Evolutionary conservation across 2,329 filamentous ascomycete genomes (phyloP), one percentile per base, ranked within the genome.

Genomic region (Thelonectria blattea): DNA sequence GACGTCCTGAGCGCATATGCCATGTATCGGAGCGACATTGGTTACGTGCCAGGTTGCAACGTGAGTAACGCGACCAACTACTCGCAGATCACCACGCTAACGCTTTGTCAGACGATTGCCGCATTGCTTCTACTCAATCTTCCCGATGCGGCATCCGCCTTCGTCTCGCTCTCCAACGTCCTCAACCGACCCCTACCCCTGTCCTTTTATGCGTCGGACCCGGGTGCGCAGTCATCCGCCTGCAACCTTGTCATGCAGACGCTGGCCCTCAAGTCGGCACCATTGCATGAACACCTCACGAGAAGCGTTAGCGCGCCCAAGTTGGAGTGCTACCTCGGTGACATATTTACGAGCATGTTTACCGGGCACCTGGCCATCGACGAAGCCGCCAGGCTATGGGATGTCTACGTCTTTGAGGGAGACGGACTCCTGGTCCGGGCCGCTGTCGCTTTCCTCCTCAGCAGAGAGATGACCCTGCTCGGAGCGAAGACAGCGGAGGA

Each of bases 391-490:
- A 80, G 92, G 2, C 76, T 95, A 12, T 94, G 91, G 90, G 92
- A 96, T 65, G 86, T 94, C 0, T 92, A 91, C 66, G 87, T 91
- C 3, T 92, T 96, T 65, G 92, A 96, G 71, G 91, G 91, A 24
- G 92, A 96, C 65, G 81, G 85, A 1, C 80, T 91, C 1, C 78
- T 93, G 0, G 84, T 94, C 7, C 80, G 91, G 0, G 90, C 90
- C 1, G 89, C 86, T 0, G 88, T 93, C 0, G 91, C 89, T 0
- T 79, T 91, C 17, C 74, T 95, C 18, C 67, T 85, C 5, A 77
- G 79, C 30, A 78, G 78, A 17, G 84, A 87, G 68, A 83, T 83
- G 75, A 71, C 77, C 1, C 73, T 87, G 3, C 77, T 87, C 1
- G 77, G 79, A 9, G 76, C 81, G 11, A 79, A 77, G 65, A 81